Base-by-base conservation (phyloP, 2,329 filamentous ascomycete genomes). In the Alternaria consortialis region DNA sequence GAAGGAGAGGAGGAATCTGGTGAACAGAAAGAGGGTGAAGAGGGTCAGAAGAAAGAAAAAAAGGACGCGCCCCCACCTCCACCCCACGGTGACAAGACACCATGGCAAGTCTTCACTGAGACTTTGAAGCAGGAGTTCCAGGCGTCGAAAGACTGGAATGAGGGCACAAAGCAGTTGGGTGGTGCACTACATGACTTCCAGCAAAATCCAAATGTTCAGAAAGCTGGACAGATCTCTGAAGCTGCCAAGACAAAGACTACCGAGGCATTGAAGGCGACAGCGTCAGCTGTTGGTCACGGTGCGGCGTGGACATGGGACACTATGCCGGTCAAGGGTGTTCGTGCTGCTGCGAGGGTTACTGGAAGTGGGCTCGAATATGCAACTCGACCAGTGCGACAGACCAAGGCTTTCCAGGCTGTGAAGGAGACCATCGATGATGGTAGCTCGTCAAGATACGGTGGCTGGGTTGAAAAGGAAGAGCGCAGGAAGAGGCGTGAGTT, bases 291-390 rank as follows among this genome's bases (percentile, higher is more conserved):
- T 68, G 95, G 94, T 58, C 93, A 97, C 79, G 90, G 94, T 75
- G 95, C 95, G 20, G 87, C 91, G 8, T 98, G 94, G 94, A 98
- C 95, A 3, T 99, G 95, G 95, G 93, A 99, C 64, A 97, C 95
- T 0, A 85, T 90, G 5, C 92, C 96, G 9, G 92, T 98, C 69
- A 97, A 97, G 83, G 95, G 93, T 46, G 88, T 97, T 29, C 87
- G 95, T 67, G 91, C 92, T 74, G 93, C 92, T 58, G 94, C 94
- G 60, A 92, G 90, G 73, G 90, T 89, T 25, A 97, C 95, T 2
- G 94, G 93, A 37, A 89, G 91, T 65, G 94, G 90, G 4, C 85
- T 99, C 44, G 95, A 98, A 80, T 97, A 95, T 82, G 93, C 90
- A n/a, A 99, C 95, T 4, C 89, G 94, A 76, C 95, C 95, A 5